Evolutionary conservation across 768 basidiomycete genomes (phyloP).

Genomic region (Tylopilus sp.): DNA sequence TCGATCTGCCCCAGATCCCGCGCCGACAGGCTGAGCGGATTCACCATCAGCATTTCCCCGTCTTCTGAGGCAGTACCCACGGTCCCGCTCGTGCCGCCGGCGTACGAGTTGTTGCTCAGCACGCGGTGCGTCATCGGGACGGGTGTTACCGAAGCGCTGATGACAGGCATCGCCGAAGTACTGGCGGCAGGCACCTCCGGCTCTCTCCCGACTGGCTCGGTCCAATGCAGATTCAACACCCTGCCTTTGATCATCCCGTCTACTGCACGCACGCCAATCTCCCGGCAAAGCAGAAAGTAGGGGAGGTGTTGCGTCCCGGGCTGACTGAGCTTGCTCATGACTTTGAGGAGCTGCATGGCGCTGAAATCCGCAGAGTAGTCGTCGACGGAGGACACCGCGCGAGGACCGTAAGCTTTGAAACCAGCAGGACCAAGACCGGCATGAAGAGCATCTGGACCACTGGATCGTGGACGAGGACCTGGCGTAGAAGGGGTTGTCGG

Average conservation of each 20-base stretch:
- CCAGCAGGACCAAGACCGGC: constrained; percentile 58
- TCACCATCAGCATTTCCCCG: constrained; percentile 48
- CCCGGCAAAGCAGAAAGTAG: constrained; percentile 79
- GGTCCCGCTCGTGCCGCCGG: constrained; percentile 38
- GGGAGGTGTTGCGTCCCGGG: constrained; percentile 60
- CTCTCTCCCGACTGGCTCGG: constrained; percentile 63
- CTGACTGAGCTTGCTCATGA: constrained; percentile 75
- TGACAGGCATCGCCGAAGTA: constrained; percentile 22
- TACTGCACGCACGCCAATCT: constrained; percentile 79
- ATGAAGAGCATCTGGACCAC: constrained; percentile 49
- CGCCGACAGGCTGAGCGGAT: constrained; percentile 34
- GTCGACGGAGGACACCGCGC: constrained; percentile 30
- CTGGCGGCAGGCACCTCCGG: constrained; percentile 26
- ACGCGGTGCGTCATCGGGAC: constrained; percentile 26
- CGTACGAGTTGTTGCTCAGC: constrained; percentile 27
- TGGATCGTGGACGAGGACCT: constrained; percentile 33
- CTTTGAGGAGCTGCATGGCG: constrained; percentile 76
- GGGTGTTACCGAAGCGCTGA: constrained; percentile 26
- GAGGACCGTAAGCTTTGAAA: constrained; percentile 51
- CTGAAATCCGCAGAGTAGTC: constrained; percentile 64
- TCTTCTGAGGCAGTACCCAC: constrained; percentile 41
- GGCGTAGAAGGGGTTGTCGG: constrained; percentile 31
- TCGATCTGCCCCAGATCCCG: constrained; percentile 44
- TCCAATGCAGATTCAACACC: constrained; percentile 75
- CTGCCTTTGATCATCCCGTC: constrained; percentile 82